These are phyloP conservation scores for Boletus reticuloceps DNA, from an alignment of 768 basidiomycete genomes.

Conservation along the genomic window DNA sequence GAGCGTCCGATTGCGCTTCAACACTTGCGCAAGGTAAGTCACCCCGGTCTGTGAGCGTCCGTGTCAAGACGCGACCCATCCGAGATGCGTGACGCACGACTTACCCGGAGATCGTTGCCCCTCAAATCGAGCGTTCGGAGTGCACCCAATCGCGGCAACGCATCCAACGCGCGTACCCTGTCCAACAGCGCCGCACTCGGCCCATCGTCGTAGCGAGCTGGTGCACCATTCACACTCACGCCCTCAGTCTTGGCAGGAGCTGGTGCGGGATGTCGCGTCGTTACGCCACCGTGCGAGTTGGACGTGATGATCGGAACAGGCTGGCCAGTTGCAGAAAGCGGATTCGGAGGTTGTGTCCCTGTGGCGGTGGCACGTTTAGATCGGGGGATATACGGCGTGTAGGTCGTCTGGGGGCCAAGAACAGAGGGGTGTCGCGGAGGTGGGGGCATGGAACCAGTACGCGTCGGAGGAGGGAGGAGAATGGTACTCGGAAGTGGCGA, in stretches of 20 bases:
- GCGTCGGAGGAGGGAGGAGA: conserved; percentile 18
- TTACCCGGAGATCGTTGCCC: conserved; percentile 87
- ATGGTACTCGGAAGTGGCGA: conserved; percentile 32
- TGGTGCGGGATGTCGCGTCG: conserved; percentile 39
- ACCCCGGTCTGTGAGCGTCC: conserved; percentile 56
- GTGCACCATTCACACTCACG: background rate
- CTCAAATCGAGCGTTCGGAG: conserved; percentile 87
- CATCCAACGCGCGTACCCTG: conserved; percentile 88
- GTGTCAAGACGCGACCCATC: background rate
- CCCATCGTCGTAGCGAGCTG: conserved; percentile 32
- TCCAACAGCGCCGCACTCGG: conserved; percentile 80
- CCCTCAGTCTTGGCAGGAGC: background rate
- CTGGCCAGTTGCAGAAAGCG: conserved; percentile 40
- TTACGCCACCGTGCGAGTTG: conserved; percentile 52
- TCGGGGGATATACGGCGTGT: conserved; percentile 80
- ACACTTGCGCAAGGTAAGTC: conserved; percentile 87
- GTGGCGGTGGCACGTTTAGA: conserved; percentile 41
- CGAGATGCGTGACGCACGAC: conserved; percentile 28
- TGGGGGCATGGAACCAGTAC: conserved; percentile 42
- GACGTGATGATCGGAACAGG: conserved; percentile 72
- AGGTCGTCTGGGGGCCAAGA: conserved; percentile 62
- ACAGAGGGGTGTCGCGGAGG: conserved; percentile 50
- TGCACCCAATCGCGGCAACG: conserved; percentile 79
- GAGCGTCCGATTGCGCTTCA: conserved; percentile 93
- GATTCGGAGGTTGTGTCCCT: conserved; percentile 29